Base-by-base conservation (phyloP, 768 basidiomycete genomes). In the Russula vinacea region DNA sequence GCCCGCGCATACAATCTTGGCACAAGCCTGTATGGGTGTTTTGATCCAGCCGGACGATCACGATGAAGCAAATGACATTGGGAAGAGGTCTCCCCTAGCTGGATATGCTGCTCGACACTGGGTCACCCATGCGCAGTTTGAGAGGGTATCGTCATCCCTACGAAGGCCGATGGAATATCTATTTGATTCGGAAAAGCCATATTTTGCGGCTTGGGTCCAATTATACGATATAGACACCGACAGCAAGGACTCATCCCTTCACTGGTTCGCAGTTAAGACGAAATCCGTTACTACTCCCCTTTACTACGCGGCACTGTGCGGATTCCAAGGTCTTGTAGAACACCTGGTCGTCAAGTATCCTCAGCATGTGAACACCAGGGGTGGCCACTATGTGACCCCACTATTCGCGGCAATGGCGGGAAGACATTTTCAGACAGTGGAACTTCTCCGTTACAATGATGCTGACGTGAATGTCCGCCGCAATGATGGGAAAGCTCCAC, bases 251-350 rank as follows among this genome's bases (percentile, higher is more conserved):
- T 19, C 19, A 16, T 10, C 17, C 51, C 8, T 52, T 44, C 1
- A 1, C 51, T 7, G 19, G 14, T 19, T 33, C 51, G 3, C 17
- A 5, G 9, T 1, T 32, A 8, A 0, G 3, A 3, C 17, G 9
- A 35, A 0, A 35, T 22, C 52, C 8, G 33, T 10, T 6, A 10
- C 19, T 2, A 17, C 17, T 33, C 52, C 52, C 11, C 33, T 53
- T 17, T 53, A 53, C 19, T 53, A 53, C 33, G 52, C 52, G 9
- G 52, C 52, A n/a, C 33, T 53, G 9, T 53, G 33, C 13, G 52
- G 52, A n/a, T 53, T 53, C 19, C 19, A 35, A 5, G 52, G 35
- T n/a, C 17, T 53, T 2, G 29, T 33, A 3, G 52, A 53, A 35
- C 52, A 53, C n/a, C 52, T 53, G 9, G n/a, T 35, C 4, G 3